Evolutionary conservation across 2,329 filamentous ascomycete genomes (phyloP), one percentile per base, ranked within the genome.

Genomic region (Talaromyces sp.): DNA sequence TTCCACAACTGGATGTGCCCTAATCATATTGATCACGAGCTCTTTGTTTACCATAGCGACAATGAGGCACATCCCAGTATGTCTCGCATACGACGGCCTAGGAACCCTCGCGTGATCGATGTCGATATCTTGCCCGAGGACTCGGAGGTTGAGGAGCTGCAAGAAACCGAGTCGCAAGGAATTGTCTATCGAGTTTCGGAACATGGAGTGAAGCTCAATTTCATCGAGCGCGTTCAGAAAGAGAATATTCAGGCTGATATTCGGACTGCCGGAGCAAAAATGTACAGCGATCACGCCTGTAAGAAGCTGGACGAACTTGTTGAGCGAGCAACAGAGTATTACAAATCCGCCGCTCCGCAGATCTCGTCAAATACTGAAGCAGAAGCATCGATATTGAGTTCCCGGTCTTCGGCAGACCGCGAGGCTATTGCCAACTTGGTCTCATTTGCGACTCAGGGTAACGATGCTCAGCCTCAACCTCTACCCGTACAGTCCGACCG

Each of bases 1-100:
- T 86, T 88, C 53, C 79, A 80, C 68, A 88, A 87, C 59, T 99
- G 92, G 91, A 88, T 87, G 74, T 99, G 94, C 71, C 93, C 93
- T 55, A 86, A 89, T 64, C 94, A 99, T 72, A 81, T 89, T 48
- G 90, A 94, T 57, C 87, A 93, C 64, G 82, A 92, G 60, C 80
- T 96, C 56, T 64, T 65, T 51, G 62, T 66, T 29, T 38, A 63
- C 60, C 77, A 77, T 31, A 76, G 88, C 21, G 84, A 87, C 9
- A 74, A 74, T 21, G 74, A 79, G 53, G 78, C 88, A 27, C 52
- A 59, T 53, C 85, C 68, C 38, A 66, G 65, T 29, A 61, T 62
- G 51, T 69, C 70, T 56, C 72, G 68, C 57, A 66, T 71, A 59
- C 74, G 72, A 52, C 73, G 71, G 29, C 69, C 71, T 21, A 70